Evolutionary conservation across 129 eudicot species (phyloP).

Genomic region (Apium graveolens): DNA sequence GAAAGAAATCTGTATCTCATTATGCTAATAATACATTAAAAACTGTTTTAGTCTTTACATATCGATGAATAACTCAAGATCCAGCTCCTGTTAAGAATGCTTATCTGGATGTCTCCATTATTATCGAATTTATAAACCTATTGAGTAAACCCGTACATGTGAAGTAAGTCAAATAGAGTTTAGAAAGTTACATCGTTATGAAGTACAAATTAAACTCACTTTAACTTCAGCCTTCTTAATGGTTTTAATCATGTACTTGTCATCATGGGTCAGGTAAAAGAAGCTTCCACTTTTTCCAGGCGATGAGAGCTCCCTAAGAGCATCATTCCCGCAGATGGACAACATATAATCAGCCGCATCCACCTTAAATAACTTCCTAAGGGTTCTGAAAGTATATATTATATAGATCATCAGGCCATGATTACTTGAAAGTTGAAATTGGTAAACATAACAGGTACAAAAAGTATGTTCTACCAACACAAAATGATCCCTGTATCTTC

Average conservation of each 20-base stretch:
- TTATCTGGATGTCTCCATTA: background rate
- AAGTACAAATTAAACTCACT: background rate
- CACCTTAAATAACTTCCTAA: conserved; percentile 15
- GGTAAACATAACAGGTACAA: background rate
- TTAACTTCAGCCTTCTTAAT: conserved; percentile 20
- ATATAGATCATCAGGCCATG: background rate
- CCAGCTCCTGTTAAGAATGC: background rate
- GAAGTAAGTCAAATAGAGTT: background rate
- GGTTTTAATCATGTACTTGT: conserved; percentile 18
- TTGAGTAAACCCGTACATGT: background rate
- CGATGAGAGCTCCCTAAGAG: conserved; percentile 19
- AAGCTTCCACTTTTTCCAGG: conserved; percentile 24
- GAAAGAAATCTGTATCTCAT: background rate
- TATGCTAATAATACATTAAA: background rate
- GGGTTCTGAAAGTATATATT: conserved; percentile 11
- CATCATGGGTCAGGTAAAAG: conserved; percentile 17
- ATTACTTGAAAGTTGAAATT: background rate
- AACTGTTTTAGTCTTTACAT: background rate
- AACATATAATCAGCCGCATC: conserved; percentile 23
- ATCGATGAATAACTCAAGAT: background rate
- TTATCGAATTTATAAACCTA: background rate
- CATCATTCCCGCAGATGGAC: conserved; percentile 20
- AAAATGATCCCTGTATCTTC: background rate
- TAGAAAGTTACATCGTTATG: background rate
- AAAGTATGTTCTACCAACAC: background rate